Evolutionary conservation across 306 rosid species (phyloP).

Genomic region (Cotoneaster glaucophyllus): DNA sequence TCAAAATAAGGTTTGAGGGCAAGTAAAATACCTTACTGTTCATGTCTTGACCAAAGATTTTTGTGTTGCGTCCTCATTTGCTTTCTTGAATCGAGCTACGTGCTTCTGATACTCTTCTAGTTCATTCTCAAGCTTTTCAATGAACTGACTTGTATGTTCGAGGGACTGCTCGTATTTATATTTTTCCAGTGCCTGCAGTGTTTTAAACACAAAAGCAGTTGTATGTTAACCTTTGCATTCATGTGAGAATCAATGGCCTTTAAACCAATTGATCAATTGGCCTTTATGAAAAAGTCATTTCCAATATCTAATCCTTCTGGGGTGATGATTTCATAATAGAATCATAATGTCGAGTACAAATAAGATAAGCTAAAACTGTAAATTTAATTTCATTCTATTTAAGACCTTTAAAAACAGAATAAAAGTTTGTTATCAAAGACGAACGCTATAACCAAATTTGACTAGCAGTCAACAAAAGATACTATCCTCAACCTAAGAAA

Average conservation of each 20-base stretch:
- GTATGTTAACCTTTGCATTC: neutral
- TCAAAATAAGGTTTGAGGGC: neutral
- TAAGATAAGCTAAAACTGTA: neutral
- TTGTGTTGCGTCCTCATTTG: slow-evolving; percentile 27
- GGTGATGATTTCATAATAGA: neutral
- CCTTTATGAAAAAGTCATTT: neutral
- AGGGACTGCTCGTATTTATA: slow-evolving; percentile 65
- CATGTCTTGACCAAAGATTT: slow-evolving; percentile 15
- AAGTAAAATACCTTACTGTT: neutral
- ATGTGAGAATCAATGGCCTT: neutral
- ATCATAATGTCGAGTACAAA: neutral
- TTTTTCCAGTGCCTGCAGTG: slow-evolving; percentile 71
- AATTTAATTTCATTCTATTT: neutral
- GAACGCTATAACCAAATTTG: no score
- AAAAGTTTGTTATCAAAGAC: no score
- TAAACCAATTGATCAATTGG: neutral
- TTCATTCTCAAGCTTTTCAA: slow-evolving; percentile 80
- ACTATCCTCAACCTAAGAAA: no score
- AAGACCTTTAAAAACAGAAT: no score
- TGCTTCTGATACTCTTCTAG: slow-evolving; percentile 62
- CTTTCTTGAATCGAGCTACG: slow-evolving; percentile 43
- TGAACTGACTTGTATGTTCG: slow-evolving; percentile 82
- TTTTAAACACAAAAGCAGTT: neutral
- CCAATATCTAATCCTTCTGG: neutral
- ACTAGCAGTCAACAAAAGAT: no score